Base-by-base conservation (phyloP, 139 green algal genomes). In the Chlorella sorokiniana region DNA sequence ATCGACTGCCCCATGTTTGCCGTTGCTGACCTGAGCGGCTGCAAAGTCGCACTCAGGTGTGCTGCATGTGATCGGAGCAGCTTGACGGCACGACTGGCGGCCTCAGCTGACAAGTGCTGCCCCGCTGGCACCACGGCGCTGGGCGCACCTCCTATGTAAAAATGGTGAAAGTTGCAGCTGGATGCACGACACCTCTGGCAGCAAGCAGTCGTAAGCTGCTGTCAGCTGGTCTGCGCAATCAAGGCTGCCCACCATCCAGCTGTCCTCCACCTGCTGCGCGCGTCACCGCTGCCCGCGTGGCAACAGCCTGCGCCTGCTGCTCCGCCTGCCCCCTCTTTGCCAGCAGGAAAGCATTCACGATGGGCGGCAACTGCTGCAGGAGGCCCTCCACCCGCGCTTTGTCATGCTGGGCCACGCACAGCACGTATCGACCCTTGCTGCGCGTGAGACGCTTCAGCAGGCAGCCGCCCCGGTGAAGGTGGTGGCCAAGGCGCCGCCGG, bases 1-100 rank as follows among this genome's bases (percentile, higher is more conserved):
- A 93, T 89, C 0, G 86, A 88, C 90, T 96, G 92, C 45, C 84
- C 84, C 79, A 85, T 85, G 23, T 54, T 40, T n/a, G n/a, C 10
- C 27, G 37, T 68, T n/a, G 61, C 61, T 11, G 14, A 16, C 11
- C 11, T n/a, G n/a, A n/a, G n/a, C n/a, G n/a, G n/a, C n/a, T n/a
- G n/a, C n/a, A n/a, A n/a, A n/a, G n/a, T n/a, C n/a, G n/a, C n/a
- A n/a, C n/a, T n/a, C n/a, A n/a, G n/a, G n/a, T n/a, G n/a, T n/a
- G n/a, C n/a, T n/a, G n/a, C n/a, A n/a, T n/a, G n/a, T n/a, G n/a
- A n/a, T n/a, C n/a, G n/a, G n/a, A n/a, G n/a, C n/a, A n/a, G n/a
- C n/a, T n/a, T n/a, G n/a, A n/a, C n/a, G n/a, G n/a, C n/a, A n/a
- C n/a, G n/a, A n/a, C n/a, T n/a, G n/a, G n/a, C n/a, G n/a, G n/a